Conservation (phyloP, 2,329 filamentous ascomycete genomes). For the Alternaria viburni region DNA sequence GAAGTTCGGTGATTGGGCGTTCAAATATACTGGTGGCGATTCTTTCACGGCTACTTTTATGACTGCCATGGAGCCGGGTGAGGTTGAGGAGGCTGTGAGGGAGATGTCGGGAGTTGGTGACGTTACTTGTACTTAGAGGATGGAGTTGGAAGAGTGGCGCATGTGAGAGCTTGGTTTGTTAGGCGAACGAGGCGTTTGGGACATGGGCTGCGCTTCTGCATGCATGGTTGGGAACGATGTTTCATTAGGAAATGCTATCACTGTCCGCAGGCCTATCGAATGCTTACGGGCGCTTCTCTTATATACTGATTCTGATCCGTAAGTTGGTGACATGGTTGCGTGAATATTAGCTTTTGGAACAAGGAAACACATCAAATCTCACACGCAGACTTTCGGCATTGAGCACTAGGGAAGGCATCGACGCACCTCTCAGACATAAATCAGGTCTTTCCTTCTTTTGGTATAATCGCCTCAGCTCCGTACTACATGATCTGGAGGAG, state of each 20-base stretch:
- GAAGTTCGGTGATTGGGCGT: background rate
- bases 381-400: too few relatives aligned
- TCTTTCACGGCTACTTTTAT: background rate
- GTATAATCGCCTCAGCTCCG: background rate
- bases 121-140: background rate
- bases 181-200: background rate
- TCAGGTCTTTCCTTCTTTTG: too few relatives aligned
- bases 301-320: background rate
- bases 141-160: fast-evolving
- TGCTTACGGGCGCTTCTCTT: background rate
- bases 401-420: background rate
- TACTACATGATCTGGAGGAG: background rate
- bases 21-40: background rate
- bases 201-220: background rate
- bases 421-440: background rate
- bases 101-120: background rate
- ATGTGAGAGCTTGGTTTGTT: fast-evolving
- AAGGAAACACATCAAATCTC: background rate
- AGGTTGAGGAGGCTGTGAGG: background rate
- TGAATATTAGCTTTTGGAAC: background rate
- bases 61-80: fast-evolving
- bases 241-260: background rate
- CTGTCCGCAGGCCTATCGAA: background rate
- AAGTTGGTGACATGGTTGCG: background rate
- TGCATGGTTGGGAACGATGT: background rate